Percentiles rank a stretch among this genome's conserved stretches.
phyloP scores from a whole-genome alignment of 1,139 yeast genomes.

The Suzukiozyma palmioleophila region DNA sequence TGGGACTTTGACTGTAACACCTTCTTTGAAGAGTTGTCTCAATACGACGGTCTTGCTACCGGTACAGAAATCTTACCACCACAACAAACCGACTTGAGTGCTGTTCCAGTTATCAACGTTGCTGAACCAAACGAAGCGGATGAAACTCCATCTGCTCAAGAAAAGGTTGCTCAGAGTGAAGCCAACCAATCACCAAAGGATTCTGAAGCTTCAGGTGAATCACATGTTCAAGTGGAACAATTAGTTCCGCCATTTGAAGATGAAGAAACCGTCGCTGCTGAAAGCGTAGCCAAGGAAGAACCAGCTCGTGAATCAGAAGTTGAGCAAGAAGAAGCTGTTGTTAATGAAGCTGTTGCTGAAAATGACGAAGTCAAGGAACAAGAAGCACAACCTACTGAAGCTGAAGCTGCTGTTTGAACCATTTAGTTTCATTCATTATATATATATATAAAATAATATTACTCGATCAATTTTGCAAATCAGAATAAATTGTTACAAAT shows the following conservation, averaged over 20 bases:
- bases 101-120: conserved; percentile 13
- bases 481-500: no score
- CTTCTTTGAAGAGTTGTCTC: conserved; percentile 35
- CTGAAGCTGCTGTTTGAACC: background rate
- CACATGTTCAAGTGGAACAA: conserved; percentile 8
- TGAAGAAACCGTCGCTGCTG: conserved; percentile 6
- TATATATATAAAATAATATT: background rate
- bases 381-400: background rate
- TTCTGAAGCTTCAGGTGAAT: conserved; percentile 3
- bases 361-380: background rate
- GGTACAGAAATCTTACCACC: conserved; percentile 8
- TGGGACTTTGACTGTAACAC: conserved; percentile 87
- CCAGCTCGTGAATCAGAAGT: background rate
- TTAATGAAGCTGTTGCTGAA: conserved; percentile 3
- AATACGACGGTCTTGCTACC: conserved; percentile 18
- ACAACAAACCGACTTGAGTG: conserved; percentile 8
- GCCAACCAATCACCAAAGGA: conserved; percentile 12
- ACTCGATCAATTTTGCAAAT: no score
- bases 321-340: conserved; percentile 1
- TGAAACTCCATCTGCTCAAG: conserved; percentile 19
- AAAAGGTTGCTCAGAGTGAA: conserved; percentile 12
- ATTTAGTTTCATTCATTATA: background rate
- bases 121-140: conserved; percentile 19
- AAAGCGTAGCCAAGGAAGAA: conserved; percentile 4
- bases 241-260: conserved; percentile 7